These are phyloP conservation scores for Amborella trichopoda DNA, from an alignment of 164 flowering plant genomes.

Conservation along the genomic window DNA sequence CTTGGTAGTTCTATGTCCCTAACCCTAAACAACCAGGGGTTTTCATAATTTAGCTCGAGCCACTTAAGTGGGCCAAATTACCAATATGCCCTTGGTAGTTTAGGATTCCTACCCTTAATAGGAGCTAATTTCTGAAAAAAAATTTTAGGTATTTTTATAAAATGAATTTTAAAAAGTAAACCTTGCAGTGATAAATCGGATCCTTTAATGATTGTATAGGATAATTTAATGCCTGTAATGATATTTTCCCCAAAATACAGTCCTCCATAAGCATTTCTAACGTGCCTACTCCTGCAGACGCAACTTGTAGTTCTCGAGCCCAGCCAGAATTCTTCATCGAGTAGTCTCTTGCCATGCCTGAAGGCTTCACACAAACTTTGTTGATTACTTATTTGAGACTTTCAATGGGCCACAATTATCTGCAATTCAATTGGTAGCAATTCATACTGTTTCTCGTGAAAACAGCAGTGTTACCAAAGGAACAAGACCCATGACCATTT, in stretches of 20 bases:
- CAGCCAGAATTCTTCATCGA: slow-evolving; percentile 29
- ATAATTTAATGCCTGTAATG: too few species aligned
- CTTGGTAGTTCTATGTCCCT: too few species aligned
- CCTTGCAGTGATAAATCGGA: too few species aligned
- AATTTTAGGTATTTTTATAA: too few species aligned
- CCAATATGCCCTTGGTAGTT: too few species aligned
- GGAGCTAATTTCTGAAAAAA: too few species aligned
- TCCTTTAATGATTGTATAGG: too few species aligned
- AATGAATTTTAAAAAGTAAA: too few species aligned
- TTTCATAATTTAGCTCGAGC: too few species aligned
- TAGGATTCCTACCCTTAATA: too few species aligned
- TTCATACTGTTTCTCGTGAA: not conserved
- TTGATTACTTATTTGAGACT: not conserved
- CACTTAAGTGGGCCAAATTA: too few species aligned
- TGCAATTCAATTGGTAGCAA: slow-evolving; percentile 2
- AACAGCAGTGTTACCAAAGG: not conserved
- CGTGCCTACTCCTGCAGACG: slow-evolving; percentile 27
- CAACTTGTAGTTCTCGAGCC: slow-evolving; percentile 69
- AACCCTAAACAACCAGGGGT: too few species aligned
- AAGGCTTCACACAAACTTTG: slow-evolving; percentile 2
- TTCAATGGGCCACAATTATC: slow-evolving; percentile 2
- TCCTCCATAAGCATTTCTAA: not conserved
- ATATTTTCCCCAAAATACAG: not conserved
- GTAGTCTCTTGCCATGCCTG: slow-evolving; percentile 2
- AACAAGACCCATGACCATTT: slow-evolving; percentile 2